phyloP scores from a whole-genome alignment of 257 asterid genomes.

The Thymus mandschuricus region DNA sequence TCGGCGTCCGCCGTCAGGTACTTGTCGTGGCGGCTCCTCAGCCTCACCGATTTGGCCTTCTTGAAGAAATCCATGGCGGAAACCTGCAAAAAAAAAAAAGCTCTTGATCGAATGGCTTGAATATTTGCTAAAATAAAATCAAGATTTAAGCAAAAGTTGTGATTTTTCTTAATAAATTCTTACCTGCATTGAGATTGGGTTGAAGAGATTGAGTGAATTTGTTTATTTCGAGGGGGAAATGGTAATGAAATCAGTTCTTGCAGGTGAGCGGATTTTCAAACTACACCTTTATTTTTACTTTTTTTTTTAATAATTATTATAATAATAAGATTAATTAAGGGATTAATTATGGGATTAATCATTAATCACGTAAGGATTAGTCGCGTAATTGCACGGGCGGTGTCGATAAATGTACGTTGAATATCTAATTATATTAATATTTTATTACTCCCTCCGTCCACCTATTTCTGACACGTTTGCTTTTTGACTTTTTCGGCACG shows the following conservation, averaged over 20 bases:
- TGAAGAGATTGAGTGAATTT: not conserved
- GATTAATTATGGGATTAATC: too few species aligned
- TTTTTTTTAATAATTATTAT: not conserved
- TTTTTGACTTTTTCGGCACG: too few species aligned
- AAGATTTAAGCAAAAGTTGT: not conserved
- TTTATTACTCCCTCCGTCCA: too few species aligned
- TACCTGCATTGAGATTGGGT: not conserved
- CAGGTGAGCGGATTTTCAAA: not conserved
- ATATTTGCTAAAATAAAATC: not conserved
- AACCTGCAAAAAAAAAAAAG: slow-evolving; percentile 33
- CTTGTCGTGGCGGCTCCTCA: slow-evolving; percentile 70
- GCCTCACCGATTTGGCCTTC: slow-evolving; percentile 62
- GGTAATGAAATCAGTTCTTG: not conserved
- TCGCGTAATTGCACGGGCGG: too few species aligned
- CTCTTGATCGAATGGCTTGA: not conserved
- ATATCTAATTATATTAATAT: too few species aligned
- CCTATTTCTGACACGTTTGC: too few species aligned
- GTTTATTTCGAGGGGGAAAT: not conserved
- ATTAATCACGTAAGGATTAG: too few species aligned
- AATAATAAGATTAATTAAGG: too few species aligned
- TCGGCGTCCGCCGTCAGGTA: slow-evolving; percentile 62
- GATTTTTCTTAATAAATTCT: not conserved
- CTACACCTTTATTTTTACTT: not conserved
- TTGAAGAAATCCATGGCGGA: slow-evolving; percentile 75
- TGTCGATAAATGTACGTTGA: too few species aligned